Percentiles rank a stretch among this genome's conserved stretches.
Evolutionary conservation across 257 asterid species (phyloP).

Genomic region (Gentiana macrophylla): DNA sequence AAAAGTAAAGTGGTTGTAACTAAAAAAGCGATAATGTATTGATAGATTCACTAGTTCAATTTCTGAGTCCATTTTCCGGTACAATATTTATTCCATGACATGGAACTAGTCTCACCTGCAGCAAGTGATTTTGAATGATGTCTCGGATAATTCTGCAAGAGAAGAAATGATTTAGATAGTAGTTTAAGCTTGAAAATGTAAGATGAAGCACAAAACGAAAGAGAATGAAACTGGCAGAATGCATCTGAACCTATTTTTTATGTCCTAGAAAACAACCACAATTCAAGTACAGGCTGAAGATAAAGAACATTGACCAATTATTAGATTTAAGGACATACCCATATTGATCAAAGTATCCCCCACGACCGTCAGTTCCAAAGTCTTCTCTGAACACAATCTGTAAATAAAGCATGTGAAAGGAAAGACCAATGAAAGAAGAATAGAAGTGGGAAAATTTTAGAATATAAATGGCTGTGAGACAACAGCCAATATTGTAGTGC

Average conservation of each 20-base stretch:
- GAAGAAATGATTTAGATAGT: not conserved
- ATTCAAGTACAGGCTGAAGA: not conserved
- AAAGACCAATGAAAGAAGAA: not conserved
- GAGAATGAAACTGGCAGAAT: not conserved
- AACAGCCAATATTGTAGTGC: not conserved
- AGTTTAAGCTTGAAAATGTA: too few relatives aligned
- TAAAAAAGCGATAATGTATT: too few relatives aligned
- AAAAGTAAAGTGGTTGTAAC: too few relatives aligned
- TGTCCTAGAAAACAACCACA: not conserved
- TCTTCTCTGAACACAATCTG: conserved; percentile 97
- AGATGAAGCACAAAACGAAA: not conserved
- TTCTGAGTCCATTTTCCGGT: too few relatives aligned
- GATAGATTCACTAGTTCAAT: too few relatives aligned
- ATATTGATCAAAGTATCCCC: conserved; percentile 93
- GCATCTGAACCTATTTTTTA: not conserved
- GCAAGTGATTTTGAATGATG: conserved; percentile 77
- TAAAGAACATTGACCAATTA: conserved; percentile 6
- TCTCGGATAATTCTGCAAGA: conserved; percentile 80
- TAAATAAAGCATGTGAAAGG: conserved; percentile 9
- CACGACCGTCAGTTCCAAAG: conserved; percentile 99
- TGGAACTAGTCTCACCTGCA: conserved; percentile 42
- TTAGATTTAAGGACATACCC: conserved; percentile 45
- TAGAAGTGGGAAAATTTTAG: not conserved
- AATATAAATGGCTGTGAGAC: not conserved
- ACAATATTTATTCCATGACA: not conserved